phyloP scores from a whole-genome alignment of 2,329 filamentous ascomycete genomes.

The Diplodia scrobiculata region DNA sequence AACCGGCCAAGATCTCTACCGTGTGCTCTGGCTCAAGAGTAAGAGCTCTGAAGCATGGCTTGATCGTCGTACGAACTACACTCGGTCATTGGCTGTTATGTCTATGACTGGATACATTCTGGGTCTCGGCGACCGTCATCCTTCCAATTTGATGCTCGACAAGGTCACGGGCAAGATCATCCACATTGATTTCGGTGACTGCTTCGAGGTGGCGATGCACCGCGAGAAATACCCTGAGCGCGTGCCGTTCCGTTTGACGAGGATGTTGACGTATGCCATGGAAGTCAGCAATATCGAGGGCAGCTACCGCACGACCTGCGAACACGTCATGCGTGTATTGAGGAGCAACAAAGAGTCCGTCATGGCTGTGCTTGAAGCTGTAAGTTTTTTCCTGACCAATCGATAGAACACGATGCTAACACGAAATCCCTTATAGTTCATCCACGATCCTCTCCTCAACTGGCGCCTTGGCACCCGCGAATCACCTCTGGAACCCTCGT shows the following conservation, averaged over 20 bases:
- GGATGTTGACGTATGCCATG: conserved; percentile 99
- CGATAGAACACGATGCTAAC: conserved; percentile 32
- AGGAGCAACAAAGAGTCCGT: conserved; percentile 97
- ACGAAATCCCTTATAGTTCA: conserved; percentile 66
- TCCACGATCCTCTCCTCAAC: conserved; percentile 97
- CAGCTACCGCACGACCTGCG: conserved; percentile 96
- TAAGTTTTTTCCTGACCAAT: conserved; percentile 56
- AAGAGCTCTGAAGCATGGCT: conserved; percentile 98
- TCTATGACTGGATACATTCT: conserved; percentile 99
- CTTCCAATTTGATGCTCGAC: conserved; percentile 97
- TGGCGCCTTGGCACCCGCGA: conserved; percentile 78
- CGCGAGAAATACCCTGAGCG: conserved; percentile 98
- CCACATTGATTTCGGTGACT: conserved; percentile 99
- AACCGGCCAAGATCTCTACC: conserved; percentile 96
- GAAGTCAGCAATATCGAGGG: conserved; percentile 99
- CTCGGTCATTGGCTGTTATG: conserved; percentile 95
- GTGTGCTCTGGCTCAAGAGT: conserved; percentile 97
- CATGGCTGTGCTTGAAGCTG: conserved; percentile 96
- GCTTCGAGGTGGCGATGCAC: conserved; percentile 99
- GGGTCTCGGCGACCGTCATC: conserved; percentile 92
- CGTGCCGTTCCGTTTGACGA: conserved; percentile 94
- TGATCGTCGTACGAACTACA: conserved; percentile 97
- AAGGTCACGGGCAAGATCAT: conserved; percentile 94
- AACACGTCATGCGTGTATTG: conserved; percentile 96
- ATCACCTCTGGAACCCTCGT: conserved; percentile 61